phyloP scores from a whole-genome alignment of 1,284 basidiomycete species.

The Ganoderma multipileum region DNA sequence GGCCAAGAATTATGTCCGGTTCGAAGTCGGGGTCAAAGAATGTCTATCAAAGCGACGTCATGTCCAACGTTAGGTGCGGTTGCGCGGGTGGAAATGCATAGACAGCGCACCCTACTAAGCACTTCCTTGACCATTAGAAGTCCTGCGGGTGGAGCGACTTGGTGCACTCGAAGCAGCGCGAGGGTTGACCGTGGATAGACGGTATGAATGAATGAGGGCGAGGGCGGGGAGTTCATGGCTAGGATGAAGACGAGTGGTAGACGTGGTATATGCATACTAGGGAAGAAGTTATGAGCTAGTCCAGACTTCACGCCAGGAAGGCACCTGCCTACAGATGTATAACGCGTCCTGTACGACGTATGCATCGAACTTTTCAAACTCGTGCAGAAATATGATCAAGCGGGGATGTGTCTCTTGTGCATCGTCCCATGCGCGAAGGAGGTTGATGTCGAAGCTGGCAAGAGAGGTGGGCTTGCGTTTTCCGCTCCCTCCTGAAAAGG shows the following conservation, averaged over 20 bases:
- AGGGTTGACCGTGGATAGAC: slow-evolving; percentile 65
- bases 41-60: slow-evolving; percentile 47
- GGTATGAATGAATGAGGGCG: slow-evolving; percentile 62
- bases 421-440: slow-evolving; percentile 65
- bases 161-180: slow-evolving; percentile 59
- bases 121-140: slow-evolving; percentile 54
- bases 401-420: slow-evolving; percentile 38
- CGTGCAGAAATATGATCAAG: slow-evolving; percentile 66
- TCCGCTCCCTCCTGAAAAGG: slow-evolving; percentile 29
- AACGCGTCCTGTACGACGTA: slow-evolving; percentile 68
- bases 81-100: neutral
- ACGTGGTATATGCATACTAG: slow-evolving; percentile 48
- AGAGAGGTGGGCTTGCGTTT: slow-evolving; percentile 57
- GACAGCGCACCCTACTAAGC: slow-evolving; percentile 51
- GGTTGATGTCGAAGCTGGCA: slow-evolving; percentile 64
- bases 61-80: neutral
- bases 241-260: slow-evolving; percentile 70
- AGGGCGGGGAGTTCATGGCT: slow-evolving; percentile 58
- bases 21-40: slow-evolving; percentile 69
- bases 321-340: slow-evolving; percentile 67
- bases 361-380: slow-evolving; percentile 74
- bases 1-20: slow-evolving; percentile 67
- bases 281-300: slow-evolving; percentile 7
- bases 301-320: neutral
- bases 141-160: slow-evolving; percentile 56